Conservation (phyloP, 441 rosid genomes). For the Jatropha multifida region DNA sequence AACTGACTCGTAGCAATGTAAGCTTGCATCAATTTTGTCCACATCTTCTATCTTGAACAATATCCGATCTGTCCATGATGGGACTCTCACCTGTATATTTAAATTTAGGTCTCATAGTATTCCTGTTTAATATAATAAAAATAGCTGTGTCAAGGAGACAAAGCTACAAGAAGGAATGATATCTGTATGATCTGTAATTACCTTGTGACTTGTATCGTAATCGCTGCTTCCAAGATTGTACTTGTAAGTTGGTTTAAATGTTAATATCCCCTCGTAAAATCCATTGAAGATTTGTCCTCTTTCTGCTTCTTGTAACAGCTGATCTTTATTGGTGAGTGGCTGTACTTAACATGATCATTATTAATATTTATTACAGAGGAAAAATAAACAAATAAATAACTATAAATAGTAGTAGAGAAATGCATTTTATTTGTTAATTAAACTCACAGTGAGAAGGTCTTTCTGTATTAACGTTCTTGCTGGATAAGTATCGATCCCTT, state of each 20-base stretch:
- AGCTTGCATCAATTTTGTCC: constrained; percentile 34
- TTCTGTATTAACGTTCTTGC: constrained; percentile 52
- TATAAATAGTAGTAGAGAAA: background rate
- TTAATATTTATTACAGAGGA: too few relatives aligned
- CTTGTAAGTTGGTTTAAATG: constrained; percentile 75
- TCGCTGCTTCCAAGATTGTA: constrained; percentile 57
- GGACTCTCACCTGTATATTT: constrained; percentile 49
- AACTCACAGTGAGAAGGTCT: constrained; percentile 50
- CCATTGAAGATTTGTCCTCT: constrained; percentile 65
- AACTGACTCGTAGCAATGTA: constrained; percentile 55
- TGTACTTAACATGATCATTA: constrained; percentile 17
- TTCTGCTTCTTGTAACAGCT: constrained; percentile 69
- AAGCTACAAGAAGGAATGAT: too few relatives aligned
- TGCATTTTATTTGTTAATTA: too few relatives aligned
- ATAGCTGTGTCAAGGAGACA: too few relatives aligned
- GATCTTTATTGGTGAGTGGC: constrained; percentile 63
- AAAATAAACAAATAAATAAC: too few relatives aligned
- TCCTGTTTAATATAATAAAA: too few relatives aligned
- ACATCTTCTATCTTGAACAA: constrained; percentile 56
- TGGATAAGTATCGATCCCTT: constrained; percentile 46
- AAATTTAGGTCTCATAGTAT: background rate
- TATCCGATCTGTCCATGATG: constrained; percentile 78
- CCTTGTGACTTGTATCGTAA: constrained; percentile 69
- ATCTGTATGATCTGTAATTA: background rate
- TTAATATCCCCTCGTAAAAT: constrained; percentile 54